Evolutionary conservation across 177 flowering plant species (phyloP), one percentile per base, ranked within the genome.

Genomic region (Vitis hybrid): DNA sequence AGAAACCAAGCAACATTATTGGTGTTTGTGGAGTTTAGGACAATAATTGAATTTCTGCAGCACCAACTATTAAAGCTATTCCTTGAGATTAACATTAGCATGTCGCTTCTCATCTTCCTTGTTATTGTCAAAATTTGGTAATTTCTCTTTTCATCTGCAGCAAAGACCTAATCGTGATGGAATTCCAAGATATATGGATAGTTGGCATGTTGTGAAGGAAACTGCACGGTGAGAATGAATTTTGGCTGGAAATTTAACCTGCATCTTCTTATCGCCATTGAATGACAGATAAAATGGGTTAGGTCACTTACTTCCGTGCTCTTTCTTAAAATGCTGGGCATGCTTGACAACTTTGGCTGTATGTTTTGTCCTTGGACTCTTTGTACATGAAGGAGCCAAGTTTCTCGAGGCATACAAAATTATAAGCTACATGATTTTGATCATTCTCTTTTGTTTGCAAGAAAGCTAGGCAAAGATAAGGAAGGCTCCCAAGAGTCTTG

Each of bases 131-230:
- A 24, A 51, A 68, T n/a, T 66, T 67, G 49, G 40, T 72, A 46
- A 30, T 61, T n/a, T 60, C 48, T 24, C 18, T 70, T 67, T 56
- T 60, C 65, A n/a, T 59, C 58, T 81, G 72, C 89, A 94, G 98
- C 98, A 94, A 94, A 82, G 94, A n/a, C 98, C 97, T 2, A 81
- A 78, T 67, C 75, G 17, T 40, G 74, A 79, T 71, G 94, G 96
- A 70, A 79, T 72, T 66, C 92, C 91, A 19, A 88, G 81, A 84
- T 94, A 94, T 70, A 70, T 75, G 75, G 86, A 87, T 66, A 90
- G 89, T 78, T 90, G 84, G 89, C 97, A 94, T 81, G 97, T 89
- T 2, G 70, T 90, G 17, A 92, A 85, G 79, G 93, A 90, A 77
- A 89, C 98, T 72, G 82, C 82, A 30, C 64, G 94, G 98, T 94